Conservation (phyloP, 108 stramenopile species). For the Skeletonema grethae region DNA sequence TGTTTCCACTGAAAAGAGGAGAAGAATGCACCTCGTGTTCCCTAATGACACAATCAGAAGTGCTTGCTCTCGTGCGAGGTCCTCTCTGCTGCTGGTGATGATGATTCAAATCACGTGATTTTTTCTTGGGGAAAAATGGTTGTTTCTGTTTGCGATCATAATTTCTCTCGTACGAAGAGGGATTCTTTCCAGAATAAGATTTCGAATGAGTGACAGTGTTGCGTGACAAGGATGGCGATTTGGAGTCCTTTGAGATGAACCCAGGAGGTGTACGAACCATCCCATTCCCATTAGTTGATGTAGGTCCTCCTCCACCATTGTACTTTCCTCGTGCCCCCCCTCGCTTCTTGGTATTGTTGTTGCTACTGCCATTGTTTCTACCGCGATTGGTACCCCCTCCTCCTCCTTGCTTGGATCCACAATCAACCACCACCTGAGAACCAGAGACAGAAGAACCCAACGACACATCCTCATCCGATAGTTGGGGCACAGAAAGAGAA, state of each 20-base stretch:
- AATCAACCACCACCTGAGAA: constrained; percentile 10
- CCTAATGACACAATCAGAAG: constrained; percentile 1
- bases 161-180: background rate
- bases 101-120: background rate
- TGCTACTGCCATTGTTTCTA: background rate
- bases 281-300: background rate
- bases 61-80: background rate
- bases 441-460: constrained; percentile 24
- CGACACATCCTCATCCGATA: constrained; percentile 28
- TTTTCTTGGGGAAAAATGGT: background rate
- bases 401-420: constrained; percentile 6
- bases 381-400: background rate
- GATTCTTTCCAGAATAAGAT: background rate
- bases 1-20: background rate
- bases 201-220: background rate
- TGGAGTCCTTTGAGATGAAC: constrained; percentile 18
- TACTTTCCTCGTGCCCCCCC: constrained; percentile 4
- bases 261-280: constrained; percentile 17
- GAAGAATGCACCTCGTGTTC: background rate
- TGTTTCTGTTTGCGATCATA: background rate
- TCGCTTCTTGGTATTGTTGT: constrained; percentile 14
- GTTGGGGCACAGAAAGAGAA: constrained; percentile 29
- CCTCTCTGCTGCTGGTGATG: background rate
- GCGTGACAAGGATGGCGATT: constrained; percentile 9
- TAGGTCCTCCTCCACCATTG: background rate